Evolutionary conservation across 2,329 filamentous ascomycete genomes (phyloP).

Genomic region (Neoarthrinium moseri): DNA sequence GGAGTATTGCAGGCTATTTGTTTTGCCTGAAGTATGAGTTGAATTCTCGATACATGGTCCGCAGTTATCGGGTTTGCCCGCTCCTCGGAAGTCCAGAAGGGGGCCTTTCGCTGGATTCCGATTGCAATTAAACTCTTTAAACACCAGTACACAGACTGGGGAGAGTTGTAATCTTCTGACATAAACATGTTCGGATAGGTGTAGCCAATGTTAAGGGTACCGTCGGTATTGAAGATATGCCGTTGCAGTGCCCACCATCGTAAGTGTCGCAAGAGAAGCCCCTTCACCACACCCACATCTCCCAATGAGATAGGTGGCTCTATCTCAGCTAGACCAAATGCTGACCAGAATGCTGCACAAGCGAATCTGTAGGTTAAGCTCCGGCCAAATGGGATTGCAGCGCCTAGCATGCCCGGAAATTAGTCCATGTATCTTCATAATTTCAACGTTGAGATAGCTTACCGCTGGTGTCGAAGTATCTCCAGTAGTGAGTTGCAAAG

Average conservation of each 20-base stretch:
- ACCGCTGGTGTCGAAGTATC: conserved; percentile 47
- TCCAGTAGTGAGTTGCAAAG: conserved; percentile 42
- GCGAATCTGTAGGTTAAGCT: conserved; percentile 52
- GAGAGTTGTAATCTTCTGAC: conserved; percentile 56
- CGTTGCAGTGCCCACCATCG: conserved; percentile 45
- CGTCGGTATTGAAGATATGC: conserved; percentile 46
- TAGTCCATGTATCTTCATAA: neutral
- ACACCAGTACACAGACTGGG: conserved; percentile 54
- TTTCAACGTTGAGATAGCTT: neutral
- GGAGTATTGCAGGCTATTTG: conserved; percentile 43
- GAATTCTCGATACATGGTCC: conserved; percentile 10
- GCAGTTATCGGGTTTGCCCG: conserved; percentile 25
- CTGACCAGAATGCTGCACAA: conserved; percentile 47
- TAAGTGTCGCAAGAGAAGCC: conserved; percentile 47
- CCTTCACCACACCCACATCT: conserved; percentile 40
- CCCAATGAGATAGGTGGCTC: conserved; percentile 35
- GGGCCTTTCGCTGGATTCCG: conserved; percentile 30
- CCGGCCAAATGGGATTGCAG: conserved; percentile 50
- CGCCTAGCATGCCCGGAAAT: conserved; percentile 29
- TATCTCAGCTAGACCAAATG: conserved; percentile 39
- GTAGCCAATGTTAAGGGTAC: conserved; percentile 45
- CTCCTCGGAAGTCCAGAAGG: conserved; percentile 46
- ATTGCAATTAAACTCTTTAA: conserved; percentile 48
- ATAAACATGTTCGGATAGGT: conserved; percentile 49
- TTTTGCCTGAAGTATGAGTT: conserved; percentile 25